Evolutionary conservation across 257 asterid species (phyloP).

Genomic region (Haberlea rhodopensis): DNA sequence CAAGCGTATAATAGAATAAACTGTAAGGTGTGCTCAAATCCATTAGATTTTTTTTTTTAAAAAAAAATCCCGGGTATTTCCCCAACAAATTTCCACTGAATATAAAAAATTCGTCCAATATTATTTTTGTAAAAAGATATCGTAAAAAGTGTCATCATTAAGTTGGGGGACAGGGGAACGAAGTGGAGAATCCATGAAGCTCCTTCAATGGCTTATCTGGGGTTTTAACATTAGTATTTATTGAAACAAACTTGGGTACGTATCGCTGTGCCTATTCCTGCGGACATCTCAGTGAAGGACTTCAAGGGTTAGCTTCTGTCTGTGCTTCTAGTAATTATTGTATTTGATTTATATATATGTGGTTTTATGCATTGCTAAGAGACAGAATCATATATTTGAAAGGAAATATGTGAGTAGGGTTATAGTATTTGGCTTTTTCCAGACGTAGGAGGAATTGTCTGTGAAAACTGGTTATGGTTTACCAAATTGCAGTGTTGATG

Average conservation of each 20-base stretch:
- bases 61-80: too few relatives aligned
- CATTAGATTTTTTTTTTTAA: too few relatives aligned
- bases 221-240: slow-evolving; percentile 32
- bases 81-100: too few relatives aligned
- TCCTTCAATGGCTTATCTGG: slow-evolving; percentile 30
- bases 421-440: neutral
- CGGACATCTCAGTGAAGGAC: slow-evolving; percentile 31
- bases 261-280: slow-evolving; percentile 41
- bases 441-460: neutral
- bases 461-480: neutral
- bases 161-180: too few relatives aligned
- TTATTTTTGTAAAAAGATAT: too few relatives aligned
- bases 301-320: slow-evolving; percentile 45
- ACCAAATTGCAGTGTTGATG: neutral
- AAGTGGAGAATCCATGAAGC: slow-evolving; percentile 4
- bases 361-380: neutral
- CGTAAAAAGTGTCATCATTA: too few relatives aligned
- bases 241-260: slow-evolving; percentile 54
- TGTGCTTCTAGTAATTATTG: neutral
- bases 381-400: neutral
- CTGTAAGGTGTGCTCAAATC: too few relatives aligned
- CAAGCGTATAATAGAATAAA: too few relatives aligned
- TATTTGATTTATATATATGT: neutral
- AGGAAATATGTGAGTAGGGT: slow-evolving; percentile 8
- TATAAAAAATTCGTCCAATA: too few relatives aligned